phyloP scores from a whole-genome alignment of 108 stramenopile species.

The Pseudonitzschia pungens region DNA sequence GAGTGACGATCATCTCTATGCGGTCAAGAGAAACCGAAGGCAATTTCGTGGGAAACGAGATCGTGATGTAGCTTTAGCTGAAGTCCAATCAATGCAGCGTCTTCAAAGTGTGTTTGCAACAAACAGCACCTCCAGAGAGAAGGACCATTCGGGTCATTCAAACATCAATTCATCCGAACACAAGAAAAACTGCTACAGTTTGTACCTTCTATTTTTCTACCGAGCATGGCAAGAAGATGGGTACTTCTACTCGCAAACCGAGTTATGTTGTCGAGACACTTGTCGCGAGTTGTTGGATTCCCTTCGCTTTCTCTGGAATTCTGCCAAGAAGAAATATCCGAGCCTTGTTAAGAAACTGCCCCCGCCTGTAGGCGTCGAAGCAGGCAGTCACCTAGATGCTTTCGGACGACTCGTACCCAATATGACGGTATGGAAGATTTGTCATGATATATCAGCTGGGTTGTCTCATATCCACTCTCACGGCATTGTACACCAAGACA shows the following conservation, averaged over 20 bases:
- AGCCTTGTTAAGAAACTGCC: conserved; percentile 44
- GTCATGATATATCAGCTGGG: conserved; percentile 80
- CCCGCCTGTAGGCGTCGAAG: conserved; percentile 2
- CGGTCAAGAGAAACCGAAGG: conserved; percentile 75
- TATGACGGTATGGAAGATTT: conserved; percentile 76
- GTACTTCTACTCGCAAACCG: conserved; percentile 81
- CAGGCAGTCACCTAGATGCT: conserved; percentile 22
- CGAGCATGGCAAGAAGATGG: conserved; percentile 85
- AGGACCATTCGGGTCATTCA: background rate
- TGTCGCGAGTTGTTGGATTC: conserved; percentile 71
- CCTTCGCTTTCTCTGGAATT: conserved; percentile 54
- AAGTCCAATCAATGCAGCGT: conserved; percentile 81
- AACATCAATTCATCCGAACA: conserved; percentile 1
- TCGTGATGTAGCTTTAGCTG: conserved; percentile 69
- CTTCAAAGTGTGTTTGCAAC: conserved; percentile 52
- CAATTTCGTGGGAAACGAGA: conserved; percentile 83
- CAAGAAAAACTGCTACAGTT: conserved; percentile 50
- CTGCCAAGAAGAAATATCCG: conserved; percentile 57
- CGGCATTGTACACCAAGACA: conserved; percentile 80
- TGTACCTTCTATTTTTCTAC: conserved; percentile 80
- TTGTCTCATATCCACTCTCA: conserved; percentile 76
- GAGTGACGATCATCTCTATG: conserved; percentile 56
- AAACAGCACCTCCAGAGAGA: background rate
- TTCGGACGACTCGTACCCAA: conserved; percentile 62
- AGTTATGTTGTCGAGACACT: conserved; percentile 80